Evolutionary conservation across 2,329 filamentous ascomycete genomes (phyloP).

Genomic region (Exophiala alcalophila): DNA sequence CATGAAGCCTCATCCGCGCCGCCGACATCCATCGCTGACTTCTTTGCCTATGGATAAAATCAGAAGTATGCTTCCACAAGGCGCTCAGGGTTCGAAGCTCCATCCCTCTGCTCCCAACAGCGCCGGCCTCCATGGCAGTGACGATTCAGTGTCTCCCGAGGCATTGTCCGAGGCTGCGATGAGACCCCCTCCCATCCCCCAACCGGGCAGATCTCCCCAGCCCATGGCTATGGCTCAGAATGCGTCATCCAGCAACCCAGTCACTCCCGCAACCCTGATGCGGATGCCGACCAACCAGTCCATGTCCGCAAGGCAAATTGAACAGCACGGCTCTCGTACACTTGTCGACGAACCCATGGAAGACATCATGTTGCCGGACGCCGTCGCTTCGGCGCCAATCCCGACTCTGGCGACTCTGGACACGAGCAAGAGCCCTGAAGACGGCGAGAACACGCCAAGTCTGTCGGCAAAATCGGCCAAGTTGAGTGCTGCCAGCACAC

Average conservation of each 20-base stretch:
- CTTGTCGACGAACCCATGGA: slow-evolving; percentile 56
- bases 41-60: slow-evolving; percentile 35
- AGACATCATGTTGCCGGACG: slow-evolving; percentile 71
- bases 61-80: slow-evolving; percentile 32
- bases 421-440: slow-evolving; percentile 40
- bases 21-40: slow-evolving; percentile 33
- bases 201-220: slow-evolving; percentile 39
- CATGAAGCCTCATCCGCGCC: slow-evolving; percentile 41
- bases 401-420: slow-evolving; percentile 52
- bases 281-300: slow-evolving; percentile 56
- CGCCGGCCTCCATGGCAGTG: slow-evolving; percentile 35
- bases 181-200: slow-evolving; percentile 48
- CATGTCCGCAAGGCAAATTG: slow-evolving; percentile 35
- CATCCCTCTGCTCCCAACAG: slow-evolving; percentile 30
- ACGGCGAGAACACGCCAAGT: slow-evolving; percentile 55
- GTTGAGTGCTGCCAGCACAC: slow-evolving; percentile 54
- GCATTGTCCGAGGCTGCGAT: slow-evolving; percentile 50
- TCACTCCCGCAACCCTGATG: slow-evolving; percentile 87
- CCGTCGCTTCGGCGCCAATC: slow-evolving; percentile 53
- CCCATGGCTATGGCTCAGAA: slow-evolving; percentile 29
- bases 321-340: slow-evolving; percentile 42
- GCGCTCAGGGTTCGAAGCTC: slow-evolving; percentile 38
- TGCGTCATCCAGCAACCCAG: slow-evolving; percentile 53
- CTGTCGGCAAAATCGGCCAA: slow-evolving; percentile 63
- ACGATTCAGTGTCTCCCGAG: slow-evolving; percentile 49